These are phyloP conservation scores for Metarhizium humberi DNA, from an alignment of 2,329 filamentous ascomycete genomes.

Conservation along the genomic window DNA sequence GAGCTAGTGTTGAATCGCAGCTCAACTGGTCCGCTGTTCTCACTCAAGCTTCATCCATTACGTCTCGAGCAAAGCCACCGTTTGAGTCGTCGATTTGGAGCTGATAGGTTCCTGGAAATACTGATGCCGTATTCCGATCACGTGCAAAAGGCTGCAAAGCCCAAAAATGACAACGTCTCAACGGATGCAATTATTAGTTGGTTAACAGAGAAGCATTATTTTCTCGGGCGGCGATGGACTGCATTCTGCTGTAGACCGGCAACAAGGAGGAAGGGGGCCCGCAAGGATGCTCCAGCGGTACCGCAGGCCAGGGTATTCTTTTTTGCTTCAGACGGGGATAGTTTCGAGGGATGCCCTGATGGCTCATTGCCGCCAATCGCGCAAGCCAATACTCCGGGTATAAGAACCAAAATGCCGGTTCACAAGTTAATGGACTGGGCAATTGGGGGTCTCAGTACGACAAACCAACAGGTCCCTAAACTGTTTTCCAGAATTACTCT, in stretches of 20 bases:
- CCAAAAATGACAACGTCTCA: slow-evolving; percentile 19
- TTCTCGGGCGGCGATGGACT: slow-evolving; percentile 38
- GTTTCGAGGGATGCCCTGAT: slow-evolving; percentile 20
- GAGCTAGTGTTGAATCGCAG: slow-evolving; percentile 28
- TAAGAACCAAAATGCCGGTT: background rate
- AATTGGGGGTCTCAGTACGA: slow-evolving; percentile 35
- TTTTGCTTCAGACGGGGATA: slow-evolving; percentile 44
- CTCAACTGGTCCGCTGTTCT: slow-evolving; percentile 30
- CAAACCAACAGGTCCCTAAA: slow-evolving; percentile 39
- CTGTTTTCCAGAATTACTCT: slow-evolving; percentile 49
- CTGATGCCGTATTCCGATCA: slow-evolving; percentile 34
- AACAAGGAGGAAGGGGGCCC: slow-evolving; percentile 25
- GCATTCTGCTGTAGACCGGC: slow-evolving; percentile 32
- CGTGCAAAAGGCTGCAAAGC: slow-evolving; percentile 17
- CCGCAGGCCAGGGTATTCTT: slow-evolving; percentile 32
- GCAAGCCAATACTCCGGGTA: slow-evolving; percentile 9
- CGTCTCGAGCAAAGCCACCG: slow-evolving; percentile 40
- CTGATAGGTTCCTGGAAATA: slow-evolving; percentile 50
- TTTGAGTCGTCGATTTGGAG: slow-evolving; percentile 44
- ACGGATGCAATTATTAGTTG: slow-evolving; percentile 20
- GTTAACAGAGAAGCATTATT: slow-evolving; percentile 25
- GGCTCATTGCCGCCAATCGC: slow-evolving; percentile 12
- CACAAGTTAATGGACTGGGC: slow-evolving; percentile 42
- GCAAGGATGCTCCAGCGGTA: slow-evolving; percentile 20
- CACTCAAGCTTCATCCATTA: slow-evolving; percentile 37